These are phyloP conservation scores for Gryganskiella cystojenkinii DNA, from an alignment of 192 early-diverging fungal species.

Conservation along the genomic window DNA sequence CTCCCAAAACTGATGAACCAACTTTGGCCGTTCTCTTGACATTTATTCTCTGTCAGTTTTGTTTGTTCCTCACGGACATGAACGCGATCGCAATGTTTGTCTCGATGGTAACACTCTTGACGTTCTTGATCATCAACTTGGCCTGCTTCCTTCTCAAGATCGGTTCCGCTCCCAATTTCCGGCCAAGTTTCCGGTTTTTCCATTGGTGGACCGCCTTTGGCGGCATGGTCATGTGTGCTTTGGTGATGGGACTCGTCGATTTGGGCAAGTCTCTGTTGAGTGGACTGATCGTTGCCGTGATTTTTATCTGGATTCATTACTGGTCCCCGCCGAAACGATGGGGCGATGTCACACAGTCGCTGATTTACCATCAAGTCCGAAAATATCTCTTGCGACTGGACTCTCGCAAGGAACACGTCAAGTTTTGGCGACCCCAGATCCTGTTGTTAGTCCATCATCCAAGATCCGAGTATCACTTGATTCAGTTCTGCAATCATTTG, in stretches of 20 bases:
- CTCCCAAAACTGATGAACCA: slow-evolving; percentile 55
- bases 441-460: slow-evolving; percentile 72
- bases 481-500: slow-evolving; percentile 74
- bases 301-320: slow-evolving; percentile 75
- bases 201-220: slow-evolving; percentile 69
- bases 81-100: slow-evolving; percentile 74
- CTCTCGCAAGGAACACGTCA: slow-evolving; percentile 71
- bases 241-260: slow-evolving; percentile 69
- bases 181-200: slow-evolving; percentile 75
- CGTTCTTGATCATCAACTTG: slow-evolving; percentile 71
- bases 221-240: slow-evolving; percentile 62
- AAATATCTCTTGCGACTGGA: slow-evolving; percentile 75
- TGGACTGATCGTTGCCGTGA: slow-evolving; percentile 58
- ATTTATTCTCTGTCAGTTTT: slow-evolving; percentile 63
- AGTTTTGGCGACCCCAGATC: slow-evolving; percentile 80
- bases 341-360: slow-evolving; percentile 76
- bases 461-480: slow-evolving; percentile 62
- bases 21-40: slow-evolving; percentile 53
- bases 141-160: slow-evolving; percentile 74
- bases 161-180: slow-evolving; percentile 74
- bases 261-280: slow-evolving; percentile 57
- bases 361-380: slow-evolving; percentile 80
- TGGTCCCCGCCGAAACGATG: slow-evolving; percentile 73
- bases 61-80: slow-evolving; percentile 68
- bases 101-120: slow-evolving; percentile 72